Percentiles rank a stretch among this genome's conserved stretches.
These are phyloP conservation scores for Umbelopsis vinacea DNA, from an alignment of 192 early-diverging fungal genomes.

Conservation along the genomic window DNA sequence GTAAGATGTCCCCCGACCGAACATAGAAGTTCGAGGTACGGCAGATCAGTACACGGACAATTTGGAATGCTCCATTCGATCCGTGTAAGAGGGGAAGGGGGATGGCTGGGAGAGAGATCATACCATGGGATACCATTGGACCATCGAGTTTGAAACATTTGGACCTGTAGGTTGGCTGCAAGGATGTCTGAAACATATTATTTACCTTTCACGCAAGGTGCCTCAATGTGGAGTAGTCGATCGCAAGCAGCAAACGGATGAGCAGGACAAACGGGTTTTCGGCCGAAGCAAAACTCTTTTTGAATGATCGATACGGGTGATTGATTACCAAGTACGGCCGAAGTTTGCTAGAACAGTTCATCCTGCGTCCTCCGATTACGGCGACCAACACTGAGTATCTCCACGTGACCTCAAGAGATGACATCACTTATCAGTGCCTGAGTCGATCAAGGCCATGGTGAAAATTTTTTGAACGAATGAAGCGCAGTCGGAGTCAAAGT, in stretches of 20 bases:
- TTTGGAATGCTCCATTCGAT: no score
- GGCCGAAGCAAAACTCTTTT: no score
- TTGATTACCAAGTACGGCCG: not conserved
- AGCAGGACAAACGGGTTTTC: no score
- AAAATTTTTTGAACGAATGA: not conserved
- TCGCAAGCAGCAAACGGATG: no score
- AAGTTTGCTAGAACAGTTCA: not conserved
- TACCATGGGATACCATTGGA: no score
- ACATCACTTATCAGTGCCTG: constrained; percentile 8
- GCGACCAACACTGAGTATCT: not conserved
- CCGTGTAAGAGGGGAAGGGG: no score
- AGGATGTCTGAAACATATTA: no score
- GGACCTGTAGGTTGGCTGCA: no score
- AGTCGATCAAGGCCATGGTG: not conserved
- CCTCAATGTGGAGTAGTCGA: no score
- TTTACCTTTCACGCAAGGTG: no score
- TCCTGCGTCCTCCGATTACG: not conserved
- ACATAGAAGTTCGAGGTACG: not conserved
- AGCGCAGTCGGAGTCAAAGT: not conserved
- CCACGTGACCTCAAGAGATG: not conserved
- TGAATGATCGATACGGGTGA: not conserved
- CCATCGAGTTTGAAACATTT: no score
- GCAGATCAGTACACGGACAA: not conserved
- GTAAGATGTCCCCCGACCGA: not conserved
- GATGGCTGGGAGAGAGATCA: no score